phyloP scores from a whole-genome alignment of 306 rosid genomes.

The Quercus wislizeni region DNA sequence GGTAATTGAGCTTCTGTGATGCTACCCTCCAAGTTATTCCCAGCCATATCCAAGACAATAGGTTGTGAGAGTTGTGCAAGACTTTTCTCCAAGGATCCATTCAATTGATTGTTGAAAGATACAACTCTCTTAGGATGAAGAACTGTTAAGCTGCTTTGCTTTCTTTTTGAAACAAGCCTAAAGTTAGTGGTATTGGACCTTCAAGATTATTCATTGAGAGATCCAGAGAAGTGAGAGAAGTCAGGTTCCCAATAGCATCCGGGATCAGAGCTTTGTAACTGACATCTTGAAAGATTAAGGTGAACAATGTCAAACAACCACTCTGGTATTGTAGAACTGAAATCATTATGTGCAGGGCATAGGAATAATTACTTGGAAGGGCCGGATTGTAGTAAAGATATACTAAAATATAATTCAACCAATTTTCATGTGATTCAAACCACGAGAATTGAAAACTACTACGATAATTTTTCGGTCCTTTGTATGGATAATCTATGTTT shows the following conservation, averaged over 20 bases:
- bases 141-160: background rate
- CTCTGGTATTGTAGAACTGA: background rate
- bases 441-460: no score
- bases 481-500: no score
- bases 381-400: no score
- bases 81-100: background rate
- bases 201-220: constrained; percentile 4
- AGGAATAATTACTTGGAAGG: no score
- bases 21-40: constrained; percentile 2
- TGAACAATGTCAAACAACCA: constrained; percentile 23
- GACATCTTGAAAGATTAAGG: constrained; percentile 2
- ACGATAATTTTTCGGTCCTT: no score
- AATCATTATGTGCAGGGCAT: background rate
- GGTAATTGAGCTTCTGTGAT: constrained; percentile 1
- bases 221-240: constrained; percentile 6
- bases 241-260: background rate
- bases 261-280: constrained; percentile 8
- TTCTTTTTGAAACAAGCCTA: background rate
- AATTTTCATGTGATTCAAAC: no score
- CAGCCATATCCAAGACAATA: constrained; percentile 4
- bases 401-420: no score
- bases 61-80: background rate
- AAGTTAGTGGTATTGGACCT: constrained; percentile 19
- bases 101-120: constrained; percentile 11
- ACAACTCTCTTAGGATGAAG: constrained; percentile 2